Base-by-base conservation (phyloP, 495 filamentous ascomycete genomes). In the Parathielavia appendiculata region DNA sequence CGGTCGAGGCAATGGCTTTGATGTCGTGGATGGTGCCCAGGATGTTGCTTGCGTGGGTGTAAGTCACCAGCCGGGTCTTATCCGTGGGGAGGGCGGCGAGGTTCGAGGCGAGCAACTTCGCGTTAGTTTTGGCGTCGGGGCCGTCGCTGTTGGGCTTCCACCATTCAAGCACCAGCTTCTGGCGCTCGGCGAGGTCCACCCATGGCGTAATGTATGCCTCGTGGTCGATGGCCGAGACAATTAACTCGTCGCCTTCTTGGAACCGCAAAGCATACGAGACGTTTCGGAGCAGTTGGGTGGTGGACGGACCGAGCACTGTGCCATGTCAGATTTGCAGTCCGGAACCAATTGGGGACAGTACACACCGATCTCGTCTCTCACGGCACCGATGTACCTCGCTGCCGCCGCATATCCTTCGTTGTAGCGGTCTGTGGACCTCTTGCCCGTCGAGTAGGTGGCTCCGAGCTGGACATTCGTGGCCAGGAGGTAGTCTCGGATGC, bases 221-320 rank as follows among this genome's bases (percentile, higher is more conserved):
- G 66, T 90, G 86, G 67, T 89, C 86, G 57, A 89, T 71, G 49
- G 78, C 75, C 6, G 84, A 89, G 19, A 89, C 41, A 53, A 91
- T 71, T 38, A 90, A 67, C 63, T 89, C 86, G 61, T 81, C 79
- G 49, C 79, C 81, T 6, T 74, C 60, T n/a, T 77, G 66, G 67
- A 89, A 83, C 46, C 71, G 55, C 16, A 90, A 73, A 10, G 83
- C 75, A 20, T 72, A 76, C 9, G 84, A 84, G 52, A 89, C 78
- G 69, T 90, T 90, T 63, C 84, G 80, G 61, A 89, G 79, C 19
- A 89, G 82, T 68, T 89, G 86, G 1, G 87, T 90, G 20, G 87
- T 86, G 20, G 85, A 86, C 1, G 84, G 66, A 11, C 86, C 84
- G 52, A 87, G 76, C 40, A 83, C 83, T 86, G 61, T 34, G 17